Evolutionary conservation across 148 eudicot genomes (phyloP).

Genomic region (Silene uniflora): DNA sequence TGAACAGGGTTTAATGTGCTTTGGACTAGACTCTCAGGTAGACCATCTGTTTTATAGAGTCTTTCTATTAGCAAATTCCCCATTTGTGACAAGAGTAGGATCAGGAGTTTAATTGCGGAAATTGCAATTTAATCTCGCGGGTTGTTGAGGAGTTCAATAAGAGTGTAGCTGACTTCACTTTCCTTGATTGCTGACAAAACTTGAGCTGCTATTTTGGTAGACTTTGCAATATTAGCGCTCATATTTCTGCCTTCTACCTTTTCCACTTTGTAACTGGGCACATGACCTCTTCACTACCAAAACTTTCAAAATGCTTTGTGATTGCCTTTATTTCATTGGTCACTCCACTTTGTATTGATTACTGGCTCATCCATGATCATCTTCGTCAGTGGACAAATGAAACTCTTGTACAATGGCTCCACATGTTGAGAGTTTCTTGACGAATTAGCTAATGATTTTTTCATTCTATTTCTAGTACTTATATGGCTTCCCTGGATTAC

Average conservation of each 20-base stretch:
- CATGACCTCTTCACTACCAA: slow-evolving; percentile 50
- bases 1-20: too few relatives aligned
- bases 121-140: slow-evolving; percentile 56
- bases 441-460: slow-evolving; percentile 32
- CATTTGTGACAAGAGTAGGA: too few relatives aligned
- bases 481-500: slow-evolving; percentile 25
- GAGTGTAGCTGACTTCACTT: too few relatives aligned
- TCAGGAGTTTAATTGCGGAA: too few relatives aligned
- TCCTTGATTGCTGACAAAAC: slow-evolving; percentile 52
- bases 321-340: slow-evolving; percentile 90
- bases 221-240: slow-evolving; percentile 55
- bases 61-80: too few relatives aligned
- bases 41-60: too few relatives aligned
- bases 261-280: too few relatives aligned
- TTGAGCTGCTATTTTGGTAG: slow-evolving; percentile 31
- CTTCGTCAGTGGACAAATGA: slow-evolving; percentile 80
- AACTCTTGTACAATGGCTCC: slow-evolving; percentile 71
- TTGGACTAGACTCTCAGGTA: too few relatives aligned
- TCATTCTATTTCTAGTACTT: slow-evolving; percentile 20
- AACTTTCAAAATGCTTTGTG: slow-evolving; percentile 83
- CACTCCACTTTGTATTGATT: slow-evolving; percentile 68
- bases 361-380: slow-evolving; percentile 88
- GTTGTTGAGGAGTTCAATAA: slow-evolving; percentile 54
- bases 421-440: slow-evolving; percentile 38
- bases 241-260: too few relatives aligned